A percentile compares a stretch with the other conserved stretches of the same genome.
Conservation (phyloP, 176 grass and related monocot species). For the Oropetium thomaeum region DNA sequence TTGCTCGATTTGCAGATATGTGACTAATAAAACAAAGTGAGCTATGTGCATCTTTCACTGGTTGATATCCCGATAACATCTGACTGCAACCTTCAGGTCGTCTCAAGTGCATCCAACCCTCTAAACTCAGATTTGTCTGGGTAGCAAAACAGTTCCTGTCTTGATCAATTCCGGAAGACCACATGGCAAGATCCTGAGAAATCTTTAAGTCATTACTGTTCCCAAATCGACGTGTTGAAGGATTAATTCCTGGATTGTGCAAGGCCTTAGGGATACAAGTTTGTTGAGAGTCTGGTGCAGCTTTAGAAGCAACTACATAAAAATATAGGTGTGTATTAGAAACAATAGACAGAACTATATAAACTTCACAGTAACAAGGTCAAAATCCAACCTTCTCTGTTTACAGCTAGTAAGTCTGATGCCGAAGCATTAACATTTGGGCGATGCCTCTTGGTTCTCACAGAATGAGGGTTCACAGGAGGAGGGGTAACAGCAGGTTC, state of each 20-base stretch:
- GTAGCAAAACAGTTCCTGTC: constrained; percentile 35
- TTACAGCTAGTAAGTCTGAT: constrained; percentile 44
- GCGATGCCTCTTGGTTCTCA: constrained; percentile 68
- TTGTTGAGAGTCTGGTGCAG: constrained; percentile 37
- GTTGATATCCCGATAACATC: constrained; percentile 44
- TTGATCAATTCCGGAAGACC: constrained; percentile 35
- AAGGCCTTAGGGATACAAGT: constrained; percentile 48
- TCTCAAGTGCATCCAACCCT: constrained; percentile 30
- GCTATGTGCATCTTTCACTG: constrained; percentile 33
- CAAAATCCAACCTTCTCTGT: constrained; percentile 64
- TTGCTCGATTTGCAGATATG: constrained; percentile 30
- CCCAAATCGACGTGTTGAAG: constrained; percentile 36
- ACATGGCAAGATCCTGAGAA: constrained; percentile 43
- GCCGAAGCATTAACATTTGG: constrained; percentile 37
- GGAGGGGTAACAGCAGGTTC: constrained; percentile 54
- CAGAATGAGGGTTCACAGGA: constrained; percentile 50
- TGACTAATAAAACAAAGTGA: constrained; percentile 35
- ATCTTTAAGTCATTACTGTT: constrained; percentile 32
- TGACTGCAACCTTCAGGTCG: constrained; percentile 28
- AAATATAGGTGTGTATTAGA: constrained; percentile 22
- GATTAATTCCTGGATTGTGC: constrained; percentile 54
- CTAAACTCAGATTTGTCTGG: constrained; percentile 12
- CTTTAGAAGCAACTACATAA: constrained; percentile 54
- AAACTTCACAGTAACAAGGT: constrained; percentile 12
- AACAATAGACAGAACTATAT: neutral